Percentiles rank a stretch among this genome's conserved stretches.
Evolutionary conservation across 2,329 filamentous ascomycete genomes (phyloP).

Genomic region (Penicillium sp.): DNA sequence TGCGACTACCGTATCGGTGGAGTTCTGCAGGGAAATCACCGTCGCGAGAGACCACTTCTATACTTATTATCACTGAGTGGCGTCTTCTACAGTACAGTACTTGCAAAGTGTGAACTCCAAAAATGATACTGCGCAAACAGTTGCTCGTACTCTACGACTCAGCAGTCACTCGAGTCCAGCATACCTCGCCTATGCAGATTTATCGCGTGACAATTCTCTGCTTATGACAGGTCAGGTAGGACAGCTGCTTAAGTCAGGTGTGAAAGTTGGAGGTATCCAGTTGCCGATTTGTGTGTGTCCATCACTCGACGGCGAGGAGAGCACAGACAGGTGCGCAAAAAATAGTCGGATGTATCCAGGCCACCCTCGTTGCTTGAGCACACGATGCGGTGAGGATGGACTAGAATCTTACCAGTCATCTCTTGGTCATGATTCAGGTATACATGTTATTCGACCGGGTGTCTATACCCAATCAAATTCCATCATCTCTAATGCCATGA

Average conservation of each 20-base stretch:
- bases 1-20: not conserved
- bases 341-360: constrained; percentile 4
- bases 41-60: not conserved
- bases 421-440: not conserved
- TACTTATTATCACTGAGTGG: no score
- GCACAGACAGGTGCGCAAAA: not conserved
- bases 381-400: constrained; percentile 2
- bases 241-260: not conserved
- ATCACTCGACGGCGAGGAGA: not conserved
- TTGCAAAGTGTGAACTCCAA: not conserved
- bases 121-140: no score
- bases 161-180: no score
- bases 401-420: not conserved
- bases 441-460: not conserved
- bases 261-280: constrained; percentile 1
- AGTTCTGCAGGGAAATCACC: not conserved
- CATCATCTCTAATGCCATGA: not conserved
- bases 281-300: not conserved
- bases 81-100: not conserved
- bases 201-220: not conserved
- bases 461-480: no score
- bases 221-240: constrained; percentile 1
- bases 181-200: not conserved
- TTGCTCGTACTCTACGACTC: no score
- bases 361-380: not conserved